These are phyloP conservation scores for Daucus carota DNA, from an alignment of 129 eudicot genomes.

Conservation along the genomic window DNA sequence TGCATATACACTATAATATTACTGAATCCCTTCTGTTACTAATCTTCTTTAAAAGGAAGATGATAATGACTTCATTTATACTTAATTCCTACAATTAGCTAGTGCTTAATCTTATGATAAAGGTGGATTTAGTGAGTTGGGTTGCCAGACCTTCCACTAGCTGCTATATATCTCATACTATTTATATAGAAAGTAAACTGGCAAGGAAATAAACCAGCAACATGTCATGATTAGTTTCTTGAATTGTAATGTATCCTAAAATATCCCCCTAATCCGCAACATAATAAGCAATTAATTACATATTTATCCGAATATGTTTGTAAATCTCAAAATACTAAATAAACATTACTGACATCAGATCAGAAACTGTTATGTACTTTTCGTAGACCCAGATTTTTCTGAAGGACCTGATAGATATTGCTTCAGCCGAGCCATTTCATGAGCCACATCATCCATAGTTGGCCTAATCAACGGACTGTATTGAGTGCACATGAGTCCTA, in stretches of 20 bases:
- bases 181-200: constrained; percentile 16
- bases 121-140: constrained; percentile 29
- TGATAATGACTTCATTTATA: not conserved
- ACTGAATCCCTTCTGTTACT: not conserved
- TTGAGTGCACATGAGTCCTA: constrained; percentile 77
- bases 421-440: constrained; percentile 54
- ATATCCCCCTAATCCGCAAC: too few species aligned
- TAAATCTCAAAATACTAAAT: not conserved
- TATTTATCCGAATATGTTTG: not conserved
- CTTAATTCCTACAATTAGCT: not conserved
- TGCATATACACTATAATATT: not conserved
- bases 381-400: not conserved
- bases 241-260: not conserved
- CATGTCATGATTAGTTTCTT: constrained; percentile 25
- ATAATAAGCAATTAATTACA: too few species aligned
- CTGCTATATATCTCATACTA: constrained; percentile 4
- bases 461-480: constrained; percentile 59
- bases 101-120: not conserved
- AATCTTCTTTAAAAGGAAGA: not conserved
- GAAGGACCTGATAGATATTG: constrained; percentile 33
- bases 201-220: constrained; percentile 43
- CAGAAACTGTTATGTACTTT: not conserved
- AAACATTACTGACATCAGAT: not conserved
- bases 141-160: constrained; percentile 45
- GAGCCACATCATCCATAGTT: constrained; percentile 67